Evolutionary conservation across 352 stramenopile genomes (phyloP).

Genomic region (Globisporangium iwayamae): DNA sequence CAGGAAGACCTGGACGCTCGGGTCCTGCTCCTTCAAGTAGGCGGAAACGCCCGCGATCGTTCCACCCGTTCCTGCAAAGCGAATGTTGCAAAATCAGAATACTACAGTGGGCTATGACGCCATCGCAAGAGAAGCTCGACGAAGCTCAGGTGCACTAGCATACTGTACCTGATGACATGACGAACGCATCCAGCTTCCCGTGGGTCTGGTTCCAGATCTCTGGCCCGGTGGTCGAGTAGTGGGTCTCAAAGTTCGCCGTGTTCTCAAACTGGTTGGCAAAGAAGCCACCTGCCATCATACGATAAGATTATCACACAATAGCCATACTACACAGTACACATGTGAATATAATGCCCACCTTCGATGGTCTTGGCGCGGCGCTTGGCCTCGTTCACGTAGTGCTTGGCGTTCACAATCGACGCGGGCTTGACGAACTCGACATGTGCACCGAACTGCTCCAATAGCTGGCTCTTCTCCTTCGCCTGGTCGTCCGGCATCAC

Average conservation of each 20-base stretch:
- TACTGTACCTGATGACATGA: slow-evolving; percentile 93
- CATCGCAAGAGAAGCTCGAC: background rate
- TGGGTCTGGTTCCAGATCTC: slow-evolving; percentile 95
- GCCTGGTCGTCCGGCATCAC: slow-evolving; percentile 98
- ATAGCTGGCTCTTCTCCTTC: slow-evolving; percentile 85
- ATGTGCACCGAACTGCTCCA: slow-evolving; percentile 83
- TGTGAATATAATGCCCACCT: slow-evolving; percentile 29
- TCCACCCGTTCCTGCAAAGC: slow-evolving; percentile 86
- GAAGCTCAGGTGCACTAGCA: background rate
- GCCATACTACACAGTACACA: background rate
- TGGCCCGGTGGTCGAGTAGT: slow-evolving; percentile 93
- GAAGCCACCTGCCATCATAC: slow-evolving; percentile 62
- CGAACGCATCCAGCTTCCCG: slow-evolving; percentile 94
- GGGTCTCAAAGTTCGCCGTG: slow-evolving; percentile 92
- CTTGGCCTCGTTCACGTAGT: slow-evolving; percentile 97
- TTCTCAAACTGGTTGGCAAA: slow-evolving; percentile 99
- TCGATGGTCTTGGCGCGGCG: slow-evolving; percentile 76
- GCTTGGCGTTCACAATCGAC: slow-evolving; percentile 96
- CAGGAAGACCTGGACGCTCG: slow-evolving; percentile 89
- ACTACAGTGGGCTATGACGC: background rate
- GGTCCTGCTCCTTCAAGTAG: slow-evolving; percentile 91
- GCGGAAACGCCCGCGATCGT: slow-evolving; percentile 95
- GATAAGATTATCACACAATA: background rate
- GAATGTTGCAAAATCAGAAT: background rate
- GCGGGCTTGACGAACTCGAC: slow-evolving; percentile 88